These are phyloP conservation scores for Actinomortierella wolfii DNA, from an alignment of 371 early-diverging fungal species.

Conservation along the genomic window DNA sequence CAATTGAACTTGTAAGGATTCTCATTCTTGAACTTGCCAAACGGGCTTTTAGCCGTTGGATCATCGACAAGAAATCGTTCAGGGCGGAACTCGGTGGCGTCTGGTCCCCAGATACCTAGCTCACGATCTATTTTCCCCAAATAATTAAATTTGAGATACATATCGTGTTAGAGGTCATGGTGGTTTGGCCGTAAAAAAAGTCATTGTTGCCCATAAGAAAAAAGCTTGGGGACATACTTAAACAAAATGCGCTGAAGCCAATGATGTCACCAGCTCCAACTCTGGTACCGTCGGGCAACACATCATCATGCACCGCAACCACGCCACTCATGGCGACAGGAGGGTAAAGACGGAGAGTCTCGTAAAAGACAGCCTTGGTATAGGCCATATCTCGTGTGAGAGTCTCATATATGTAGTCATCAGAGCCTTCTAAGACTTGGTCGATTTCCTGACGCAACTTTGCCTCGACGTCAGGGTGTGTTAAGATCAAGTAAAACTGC, in stretches of 20 bases:
- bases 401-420: neutral
- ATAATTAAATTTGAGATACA: no score
- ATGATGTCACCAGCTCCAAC: constrained; percentile 56
- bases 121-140: constrained; percentile 65
- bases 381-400: constrained; percentile 4
- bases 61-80: no score
- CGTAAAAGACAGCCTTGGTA: constrained; percentile 6
- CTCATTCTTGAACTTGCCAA: constrained; percentile 27
- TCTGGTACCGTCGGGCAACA: constrained; percentile 64
- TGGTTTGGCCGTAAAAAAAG: no score
- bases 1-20: constrained; percentile 36
- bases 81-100: constrained; percentile 12
- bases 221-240: no score
- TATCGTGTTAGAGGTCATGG: no score
- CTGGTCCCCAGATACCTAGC: constrained; percentile 66
- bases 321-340: neutral
- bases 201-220: constrained; percentile 51
- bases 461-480: neutral
- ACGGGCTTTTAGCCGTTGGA: constrained; percentile 16
- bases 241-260: constrained; percentile 50
- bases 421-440: neutral
- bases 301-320: constrained; percentile 32
- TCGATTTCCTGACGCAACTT: constrained; percentile 1
- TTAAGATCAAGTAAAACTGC: constrained; percentile 31
- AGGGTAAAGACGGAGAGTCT: constrained; percentile 1